These are phyloP conservation scores for Chlorella variabilis DNA, from an alignment of 163 green algal genomes.

Conservation along the genomic window DNA sequence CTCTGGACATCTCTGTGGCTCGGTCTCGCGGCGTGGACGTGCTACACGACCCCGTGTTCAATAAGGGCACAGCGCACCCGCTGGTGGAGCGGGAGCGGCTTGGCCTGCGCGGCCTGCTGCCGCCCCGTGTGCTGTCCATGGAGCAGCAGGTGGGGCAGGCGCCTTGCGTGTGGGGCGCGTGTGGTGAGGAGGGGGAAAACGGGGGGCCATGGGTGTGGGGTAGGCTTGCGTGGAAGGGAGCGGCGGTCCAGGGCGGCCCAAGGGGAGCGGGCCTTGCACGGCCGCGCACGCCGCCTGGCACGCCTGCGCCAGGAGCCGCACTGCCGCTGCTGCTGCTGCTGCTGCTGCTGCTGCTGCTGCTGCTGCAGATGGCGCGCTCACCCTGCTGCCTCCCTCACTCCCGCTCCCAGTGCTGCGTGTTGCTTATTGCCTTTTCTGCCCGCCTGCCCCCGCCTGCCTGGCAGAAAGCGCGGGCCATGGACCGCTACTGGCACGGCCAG, in stretches of 20 bases:
- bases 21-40: constrained; percentile 69
- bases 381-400: no score
- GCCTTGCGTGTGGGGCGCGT: not conserved
- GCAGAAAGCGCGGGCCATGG: constrained; percentile 75
- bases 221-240: no score
- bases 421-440: no score
- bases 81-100: constrained; percentile 88
- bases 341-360: no score
- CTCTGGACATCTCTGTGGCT: constrained; percentile 40
- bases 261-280: no score
- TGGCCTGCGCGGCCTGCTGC: constrained; percentile 89
- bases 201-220: not conserved
- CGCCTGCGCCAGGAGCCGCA: no score
- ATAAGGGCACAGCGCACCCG: constrained; percentile 84
- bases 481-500: constrained; percentile 73
- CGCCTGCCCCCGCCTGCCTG: not conserved
- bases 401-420: no score
- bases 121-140: constrained; percentile 73
- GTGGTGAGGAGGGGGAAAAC: not conserved
- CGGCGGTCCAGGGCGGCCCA: no score
- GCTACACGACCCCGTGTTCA: constrained; percentile 76
- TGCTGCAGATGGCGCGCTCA: no score
- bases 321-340: no score
- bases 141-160: constrained; percentile 71
- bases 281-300: no score